These are phyloP conservation scores for Mycena maculata DNA, from an alignment of 768 basidiomycete genomes.

Conservation along the genomic window DNA sequence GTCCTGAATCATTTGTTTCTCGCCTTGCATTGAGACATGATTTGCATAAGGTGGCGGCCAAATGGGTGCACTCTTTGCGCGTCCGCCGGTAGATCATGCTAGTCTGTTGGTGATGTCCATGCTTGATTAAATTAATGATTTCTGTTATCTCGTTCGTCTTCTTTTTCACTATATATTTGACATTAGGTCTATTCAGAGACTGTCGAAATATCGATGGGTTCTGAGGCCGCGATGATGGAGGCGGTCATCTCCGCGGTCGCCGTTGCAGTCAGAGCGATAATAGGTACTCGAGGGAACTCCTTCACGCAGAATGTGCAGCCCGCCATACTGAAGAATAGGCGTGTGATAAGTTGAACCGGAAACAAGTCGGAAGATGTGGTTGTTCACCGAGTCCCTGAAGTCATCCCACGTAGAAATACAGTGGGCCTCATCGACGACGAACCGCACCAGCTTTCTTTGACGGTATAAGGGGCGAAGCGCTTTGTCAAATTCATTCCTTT, in stretches of 20 bases:
- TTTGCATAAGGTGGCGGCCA: not conserved
- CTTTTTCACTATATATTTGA: constrained; percentile 69
- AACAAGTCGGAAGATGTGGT: not conserved
- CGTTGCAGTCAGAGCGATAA: constrained; percentile 84
- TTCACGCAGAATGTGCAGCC: constrained; percentile 62
- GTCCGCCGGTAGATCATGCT: constrained; percentile 19
- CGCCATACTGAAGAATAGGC: constrained; percentile 55
- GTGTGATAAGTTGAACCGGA: not conserved
- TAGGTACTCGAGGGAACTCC: constrained; percentile 70
- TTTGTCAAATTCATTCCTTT: not conserved
- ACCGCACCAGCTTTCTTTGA: not conserved
- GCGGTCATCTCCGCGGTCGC: constrained; percentile 70
- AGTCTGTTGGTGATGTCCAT: not conserved
- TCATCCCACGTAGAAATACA: constrained; percentile 19
- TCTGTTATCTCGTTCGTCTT: constrained; percentile 39
- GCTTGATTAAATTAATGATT: constrained; percentile 2
- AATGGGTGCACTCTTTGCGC: not conserved
- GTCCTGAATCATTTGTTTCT: not conserved
- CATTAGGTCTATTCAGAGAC: constrained; percentile 79
- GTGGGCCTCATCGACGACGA: constrained; percentile 26
- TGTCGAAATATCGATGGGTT: constrained; percentile 43
- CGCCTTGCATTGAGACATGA: not conserved
- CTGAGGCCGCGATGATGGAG: constrained; percentile 64
- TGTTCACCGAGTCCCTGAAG: constrained; percentile 4
- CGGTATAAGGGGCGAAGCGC: not conserved